Percentiles rank a stretch among this genome's conserved stretches.
Evolutionary conservation across 495 filamentous ascomycete genomes (phyloP).

Genomic region (Aspergillus sclerotiicarbonarius): DNA sequence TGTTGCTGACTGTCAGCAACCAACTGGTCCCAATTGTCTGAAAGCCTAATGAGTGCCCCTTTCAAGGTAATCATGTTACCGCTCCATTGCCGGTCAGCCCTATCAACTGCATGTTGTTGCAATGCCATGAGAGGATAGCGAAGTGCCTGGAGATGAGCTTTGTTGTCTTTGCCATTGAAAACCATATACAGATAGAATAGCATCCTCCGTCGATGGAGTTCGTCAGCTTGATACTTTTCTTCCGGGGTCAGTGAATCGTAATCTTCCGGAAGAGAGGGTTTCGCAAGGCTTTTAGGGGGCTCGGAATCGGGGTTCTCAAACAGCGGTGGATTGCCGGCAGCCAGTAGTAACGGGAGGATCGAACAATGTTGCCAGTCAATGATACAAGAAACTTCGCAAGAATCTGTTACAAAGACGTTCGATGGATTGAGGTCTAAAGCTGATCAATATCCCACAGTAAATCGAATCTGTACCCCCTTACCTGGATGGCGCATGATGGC

Average conservation of each 20-base stretch:
- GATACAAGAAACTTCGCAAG: constrained; percentile 10
- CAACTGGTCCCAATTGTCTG: not conserved
- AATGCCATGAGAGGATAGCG: not conserved
- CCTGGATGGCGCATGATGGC: not conserved
- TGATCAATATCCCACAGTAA: not conserved
- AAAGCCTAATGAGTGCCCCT: not conserved
- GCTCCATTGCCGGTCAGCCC: constrained; percentile 8
- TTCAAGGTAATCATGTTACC: constrained; percentile 7
- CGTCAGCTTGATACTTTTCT: constrained; percentile 7
- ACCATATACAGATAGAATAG: constrained; percentile 8
- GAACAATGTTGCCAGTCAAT: constrained; percentile 15
- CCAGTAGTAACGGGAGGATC: not conserved
- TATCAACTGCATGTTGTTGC: constrained; percentile 5
- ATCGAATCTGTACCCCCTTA: not conserved
- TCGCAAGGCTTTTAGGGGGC: not conserved
- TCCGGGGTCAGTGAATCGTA: not conserved
- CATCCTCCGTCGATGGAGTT: not conserved
- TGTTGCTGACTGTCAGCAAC: not conserved
- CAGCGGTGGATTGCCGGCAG: constrained; percentile 1
- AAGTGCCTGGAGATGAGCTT: constrained; percentile 9
- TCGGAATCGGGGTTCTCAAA: constrained; percentile 10
- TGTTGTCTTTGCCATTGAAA: constrained; percentile 8
- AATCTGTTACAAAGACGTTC: constrained; percentile 7
- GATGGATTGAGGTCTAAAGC: constrained; percentile 5
- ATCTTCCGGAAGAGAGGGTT: constrained; percentile 4